Percentiles rank a stretch among this genome's conserved stretches.
Conservation (phyloP, 768 basidiomycete species). For the Rhodotorula sphaerocarpa region DNA sequence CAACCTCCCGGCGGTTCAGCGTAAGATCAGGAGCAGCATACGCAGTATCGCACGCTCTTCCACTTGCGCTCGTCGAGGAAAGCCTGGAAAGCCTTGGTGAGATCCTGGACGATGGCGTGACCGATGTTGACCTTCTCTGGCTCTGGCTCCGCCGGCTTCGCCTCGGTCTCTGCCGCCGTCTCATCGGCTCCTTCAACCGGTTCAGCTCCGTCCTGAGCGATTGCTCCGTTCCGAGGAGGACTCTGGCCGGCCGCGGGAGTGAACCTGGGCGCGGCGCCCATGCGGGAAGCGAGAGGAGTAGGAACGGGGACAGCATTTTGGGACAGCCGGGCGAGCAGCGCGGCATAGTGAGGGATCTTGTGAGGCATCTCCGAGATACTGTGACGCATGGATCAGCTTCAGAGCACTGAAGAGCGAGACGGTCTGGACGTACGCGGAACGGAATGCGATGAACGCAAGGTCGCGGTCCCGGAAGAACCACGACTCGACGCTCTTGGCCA, state of each 20-base stretch:
- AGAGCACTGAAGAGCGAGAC: background rate
- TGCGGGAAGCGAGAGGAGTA: slow-evolving; percentile 1
- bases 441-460: slow-evolving; percentile 44
- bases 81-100: slow-evolving; percentile 81
- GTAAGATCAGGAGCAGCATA: slow-evolving; percentile 23
- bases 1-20: background rate
- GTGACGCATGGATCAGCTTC: background rate
- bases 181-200: slow-evolving; percentile 1
- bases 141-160: slow-evolving; percentile 44
- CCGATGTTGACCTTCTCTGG: slow-evolving; percentile 50
- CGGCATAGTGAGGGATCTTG: slow-evolving; percentile 84
- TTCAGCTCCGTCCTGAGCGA: background rate
- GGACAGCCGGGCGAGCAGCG: slow-evolving; percentile 60
- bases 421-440: slow-evolving; percentile 40
- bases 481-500: slow-evolving; percentile 40
- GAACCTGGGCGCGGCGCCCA: slow-evolving; percentile 7
- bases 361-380: slow-evolving; percentile 71
- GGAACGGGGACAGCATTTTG: slow-evolving; percentile 10
- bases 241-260: background rate
- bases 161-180: background rate
- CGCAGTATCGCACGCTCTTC: slow-evolving; percentile 71
- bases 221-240: background rate
- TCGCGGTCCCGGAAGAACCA: slow-evolving; percentile 41
- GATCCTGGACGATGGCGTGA: slow-evolving; percentile 70
- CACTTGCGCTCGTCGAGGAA: slow-evolving; percentile 82